Evolutionary conservation across 495 filamentous ascomycete species (phyloP).

Genomic region (Xylaria palmicola): DNA sequence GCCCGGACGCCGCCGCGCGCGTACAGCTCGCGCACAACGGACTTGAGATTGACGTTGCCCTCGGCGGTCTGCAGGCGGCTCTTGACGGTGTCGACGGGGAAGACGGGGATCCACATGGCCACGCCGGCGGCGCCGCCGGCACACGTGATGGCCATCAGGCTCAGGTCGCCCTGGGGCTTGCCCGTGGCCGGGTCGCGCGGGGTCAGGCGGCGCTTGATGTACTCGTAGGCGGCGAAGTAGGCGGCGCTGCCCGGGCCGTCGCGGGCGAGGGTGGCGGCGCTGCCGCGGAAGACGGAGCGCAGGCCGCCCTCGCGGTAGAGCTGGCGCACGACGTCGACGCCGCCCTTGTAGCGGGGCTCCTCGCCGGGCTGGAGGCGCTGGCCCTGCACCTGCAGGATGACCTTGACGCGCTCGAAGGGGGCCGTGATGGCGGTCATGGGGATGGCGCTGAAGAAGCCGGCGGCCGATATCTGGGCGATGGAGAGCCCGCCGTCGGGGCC

Average conservation of each 20-base stretch:
- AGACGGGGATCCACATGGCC: conserved; percentile 99
- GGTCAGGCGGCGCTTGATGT: conserved; percentile 84
- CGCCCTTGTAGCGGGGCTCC: conserved; percentile 89
- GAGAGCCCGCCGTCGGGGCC: conserved; percentile 65
- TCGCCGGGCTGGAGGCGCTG: conserved; percentile 87
- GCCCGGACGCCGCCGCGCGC: conserved; percentile 79
- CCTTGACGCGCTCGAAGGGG: conserved; percentile 97
- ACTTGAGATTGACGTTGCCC: conserved; percentile 78
- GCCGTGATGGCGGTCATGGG: conserved; percentile 98
- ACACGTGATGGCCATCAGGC: conserved; percentile 75
- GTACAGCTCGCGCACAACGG: conserved; percentile 77
- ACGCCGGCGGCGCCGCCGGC: conserved; percentile 91
- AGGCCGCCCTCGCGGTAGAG: conserved; percentile 90
- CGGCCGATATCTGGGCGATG: conserved; percentile 84
- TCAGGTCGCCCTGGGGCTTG: conserved; percentile 69
- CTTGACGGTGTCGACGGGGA: conserved; percentile 97
- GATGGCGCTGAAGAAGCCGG: conserved; percentile 96
- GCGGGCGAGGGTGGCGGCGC: conserved; percentile 84
- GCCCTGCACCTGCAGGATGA: conserved; percentile 95
- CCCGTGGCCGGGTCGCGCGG: conserved; percentile 76
- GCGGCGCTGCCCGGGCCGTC: conserved; percentile 91
- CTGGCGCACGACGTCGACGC: conserved; percentile 90
- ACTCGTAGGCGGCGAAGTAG: conserved; percentile 97
- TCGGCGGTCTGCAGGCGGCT: conserved; percentile 88
- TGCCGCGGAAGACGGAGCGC: conserved; percentile 86